Base-by-base conservation (phyloP, 2,329 filamentous ascomycete species). In the Scytalidium lignicola region DNA sequence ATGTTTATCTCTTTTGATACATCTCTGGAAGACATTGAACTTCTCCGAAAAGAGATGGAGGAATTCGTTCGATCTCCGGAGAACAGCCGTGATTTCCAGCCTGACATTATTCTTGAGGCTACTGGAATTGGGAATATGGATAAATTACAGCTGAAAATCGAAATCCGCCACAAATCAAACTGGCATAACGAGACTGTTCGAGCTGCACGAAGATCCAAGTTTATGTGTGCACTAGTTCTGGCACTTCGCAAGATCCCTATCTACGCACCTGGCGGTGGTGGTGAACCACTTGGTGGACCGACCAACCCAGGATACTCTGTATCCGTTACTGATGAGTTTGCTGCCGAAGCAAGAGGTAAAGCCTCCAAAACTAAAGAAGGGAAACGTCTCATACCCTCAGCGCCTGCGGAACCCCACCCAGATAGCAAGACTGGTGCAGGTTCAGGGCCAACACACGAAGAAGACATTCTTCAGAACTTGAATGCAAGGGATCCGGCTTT, bases 131-230 rank as follows among this genome's bases (percentile, higher is more conserved):
- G 85, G 39, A 86, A 91, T 61, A 83, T 95, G 73, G 88, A 95
- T 69, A 96, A 96, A 72, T 75, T 97, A 45, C 79, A 87, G 59
- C 80, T 99, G 48, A 83, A 83, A 60, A 76, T 96, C 37, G 85
- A 88, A 60, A 90, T 96, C 63, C 83, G 86, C 62, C 90, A 97
- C 76, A 97, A 97, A 72, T 89, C 85, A 50, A 93, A 92, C 70
- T 92, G 88, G 88, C 82, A 89, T 58, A 90, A 96, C 68, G 92
- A 96, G 58, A 77, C 80, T 1, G 78, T 96, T 39, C 86, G 91
- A 39, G 85, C 85, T 17, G 79, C 86, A 6, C 83, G 91, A 46
- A 84, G 92, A 52, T 95, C 88, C 66, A 97, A 96, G 70, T 97
- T 99, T 72, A 95, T 97, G 83, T 96, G 91, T 64, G 93, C 93